These are phyloP conservation scores for Pinus taeda DNA, from an alignment of 75 land plant species.

Conservation along the genomic window DNA sequence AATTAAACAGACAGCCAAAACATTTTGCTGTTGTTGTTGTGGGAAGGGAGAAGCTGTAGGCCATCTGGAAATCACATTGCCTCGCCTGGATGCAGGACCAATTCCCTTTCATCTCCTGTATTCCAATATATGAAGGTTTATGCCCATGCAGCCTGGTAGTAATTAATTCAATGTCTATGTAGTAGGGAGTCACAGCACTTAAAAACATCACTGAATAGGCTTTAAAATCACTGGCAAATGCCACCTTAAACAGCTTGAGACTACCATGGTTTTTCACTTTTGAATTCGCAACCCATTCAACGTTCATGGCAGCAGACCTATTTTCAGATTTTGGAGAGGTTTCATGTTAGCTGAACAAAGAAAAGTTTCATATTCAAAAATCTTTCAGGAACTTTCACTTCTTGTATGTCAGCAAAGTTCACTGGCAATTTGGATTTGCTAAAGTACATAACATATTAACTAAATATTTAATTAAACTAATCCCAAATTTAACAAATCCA, in stretches of 20 bases:
- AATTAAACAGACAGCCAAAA: background rate
- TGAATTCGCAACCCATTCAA: background rate
- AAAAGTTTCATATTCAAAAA: background rate
- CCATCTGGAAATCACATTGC: background rate
- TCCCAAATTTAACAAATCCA: background rate
- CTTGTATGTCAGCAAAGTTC: background rate
- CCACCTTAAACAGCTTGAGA: slow-evolving; percentile 1
- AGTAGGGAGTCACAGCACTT: background rate
- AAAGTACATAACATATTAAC: background rate
- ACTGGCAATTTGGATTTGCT: background rate
- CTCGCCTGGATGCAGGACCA: background rate
- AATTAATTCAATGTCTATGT: slow-evolving; percentile 1
- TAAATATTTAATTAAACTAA: background rate
- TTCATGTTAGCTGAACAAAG: background rate
- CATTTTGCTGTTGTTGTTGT: background rate
- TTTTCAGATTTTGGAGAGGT: background rate
- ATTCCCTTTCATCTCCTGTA: background rate
- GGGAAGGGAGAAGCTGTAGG: background rate
- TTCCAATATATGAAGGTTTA: no score
- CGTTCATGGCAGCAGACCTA: background rate
- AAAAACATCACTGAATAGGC: background rate
- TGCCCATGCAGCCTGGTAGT: background rate
- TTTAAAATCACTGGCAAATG: background rate
- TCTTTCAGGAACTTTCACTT: background rate
- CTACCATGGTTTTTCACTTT: background rate